These are phyloP conservation scores for Hypoxylon crocopeplum DNA, from an alignment of 495 filamentous ascomycete genomes.

Conservation along the genomic window DNA sequence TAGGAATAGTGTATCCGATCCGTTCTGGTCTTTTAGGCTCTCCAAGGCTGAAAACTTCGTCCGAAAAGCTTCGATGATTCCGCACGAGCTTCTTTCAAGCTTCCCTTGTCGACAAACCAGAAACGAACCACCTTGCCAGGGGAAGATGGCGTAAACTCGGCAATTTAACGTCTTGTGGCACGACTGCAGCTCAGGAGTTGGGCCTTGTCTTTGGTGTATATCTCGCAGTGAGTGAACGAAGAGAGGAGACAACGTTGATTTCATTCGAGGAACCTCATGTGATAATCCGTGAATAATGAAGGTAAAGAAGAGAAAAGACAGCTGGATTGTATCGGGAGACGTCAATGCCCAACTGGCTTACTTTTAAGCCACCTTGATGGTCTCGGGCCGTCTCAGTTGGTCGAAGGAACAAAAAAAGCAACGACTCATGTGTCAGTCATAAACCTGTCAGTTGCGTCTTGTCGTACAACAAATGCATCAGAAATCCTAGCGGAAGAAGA, in stretches of 20 bases:
- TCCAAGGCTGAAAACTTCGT: background rate
- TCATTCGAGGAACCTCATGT: background rate
- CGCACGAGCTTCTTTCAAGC: background rate
- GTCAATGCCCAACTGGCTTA: slow-evolving; percentile 24
- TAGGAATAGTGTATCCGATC: background rate
- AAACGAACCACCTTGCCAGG: background rate
- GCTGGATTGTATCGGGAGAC: background rate
- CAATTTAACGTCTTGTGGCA: too few relatives aligned
- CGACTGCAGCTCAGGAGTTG: too few relatives aligned
- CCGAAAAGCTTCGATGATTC: slow-evolving; percentile 13
- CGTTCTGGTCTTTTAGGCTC: background rate
- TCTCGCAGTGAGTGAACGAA: background rate
- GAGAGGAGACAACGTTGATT: slow-evolving; percentile 6
- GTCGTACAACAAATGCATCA: slow-evolving; percentile 15
- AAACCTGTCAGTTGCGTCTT: slow-evolving; percentile 10
- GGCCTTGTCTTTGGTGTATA: too few relatives aligned
- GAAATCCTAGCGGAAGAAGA: too few relatives aligned
- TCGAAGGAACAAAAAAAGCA: slow-evolving; percentile 22
- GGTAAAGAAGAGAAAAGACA: slow-evolving; percentile 7
- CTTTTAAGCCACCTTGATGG: slow-evolving; percentile 17
- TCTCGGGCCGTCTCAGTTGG: slow-evolving; percentile 13
- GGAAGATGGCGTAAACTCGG: background rate
- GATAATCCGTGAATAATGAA: slow-evolving; percentile 5
- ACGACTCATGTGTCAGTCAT: slow-evolving; percentile 17
- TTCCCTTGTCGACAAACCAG: background rate